Base-by-base conservation (phyloP, 2,329 filamentous ascomycete genomes). In the Juglanconis sp. region DNA sequence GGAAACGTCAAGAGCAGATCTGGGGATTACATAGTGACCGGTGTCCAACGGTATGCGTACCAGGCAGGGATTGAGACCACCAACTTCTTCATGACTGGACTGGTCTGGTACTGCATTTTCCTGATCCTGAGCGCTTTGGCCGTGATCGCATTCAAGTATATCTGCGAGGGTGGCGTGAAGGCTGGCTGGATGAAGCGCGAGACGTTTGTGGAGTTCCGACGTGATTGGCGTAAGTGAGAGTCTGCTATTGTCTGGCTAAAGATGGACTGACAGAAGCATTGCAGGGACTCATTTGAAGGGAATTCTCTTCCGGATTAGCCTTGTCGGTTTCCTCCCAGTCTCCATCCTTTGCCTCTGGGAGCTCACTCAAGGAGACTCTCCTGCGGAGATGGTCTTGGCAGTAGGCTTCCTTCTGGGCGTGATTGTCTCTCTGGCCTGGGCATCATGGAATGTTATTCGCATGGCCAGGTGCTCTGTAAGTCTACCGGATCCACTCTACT, bases 241-340 rank as follows among this genome's bases (percentile, higher is more conserved):
- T 13, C 15, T 8, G 13, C 4, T 17, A 5, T 5, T 47, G 32
- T 52, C 15, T 13, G 9, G 13, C n/a, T 5, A 13, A 10, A 30
- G 5, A 6, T 2, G 15, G 11, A 52, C 35, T 53, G 35, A 59
- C 40, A 10, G 8, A 48, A 15, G n/a, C 4, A 13, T 17, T 32
- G 30, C 17, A 59, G 56, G 57, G 30, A 63, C 61, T 4, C 61
- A 63, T 11, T 81, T 94, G 68, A 92, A 93, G 78, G 91, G 91
- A 65, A 94, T 96, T 68, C 78, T 96, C 67, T 96, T 92, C 83
- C 87, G 91, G 64, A 80, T 94, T 70, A 83, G 91, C 34, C 82
- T 95, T 56, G 93, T 96, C 66, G 91, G 90, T 63, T 95, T 90
- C 76, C 90, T 91, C 7, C 90, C 93, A 73, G 92, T 95, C 85